Conservation (phyloP, 495 filamentous ascomycete genomes). For the Aspergillus sparsus region DNA sequence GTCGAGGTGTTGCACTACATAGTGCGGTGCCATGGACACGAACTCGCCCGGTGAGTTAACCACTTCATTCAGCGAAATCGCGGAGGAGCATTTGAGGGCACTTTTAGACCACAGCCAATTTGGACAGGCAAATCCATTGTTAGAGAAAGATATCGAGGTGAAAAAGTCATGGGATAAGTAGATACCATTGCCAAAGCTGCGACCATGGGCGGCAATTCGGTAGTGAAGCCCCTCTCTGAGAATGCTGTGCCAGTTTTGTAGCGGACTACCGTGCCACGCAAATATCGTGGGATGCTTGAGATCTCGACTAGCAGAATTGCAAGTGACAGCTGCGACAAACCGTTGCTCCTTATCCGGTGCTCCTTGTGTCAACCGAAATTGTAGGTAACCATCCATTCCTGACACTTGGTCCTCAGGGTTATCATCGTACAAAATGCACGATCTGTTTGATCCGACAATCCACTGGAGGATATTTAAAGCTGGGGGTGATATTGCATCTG, state of each 20-base stretch:
- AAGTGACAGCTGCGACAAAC: slow-evolving; percentile 67
- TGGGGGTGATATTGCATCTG: slow-evolving; percentile 61
- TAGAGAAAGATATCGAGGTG: slow-evolving; percentile 58
- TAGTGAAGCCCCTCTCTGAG: slow-evolving; percentile 81
- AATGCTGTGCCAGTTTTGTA: slow-evolving; percentile 89
- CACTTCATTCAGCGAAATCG: slow-evolving; percentile 85
- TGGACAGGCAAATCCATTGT: slow-evolving; percentile 15
- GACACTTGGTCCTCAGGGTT: slow-evolving; percentile 54
- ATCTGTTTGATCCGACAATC: slow-evolving; percentile 90
- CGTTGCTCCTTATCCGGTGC: slow-evolving; percentile 85
- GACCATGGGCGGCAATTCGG: slow-evolving; percentile 59
- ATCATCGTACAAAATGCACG: slow-evolving; percentile 71
- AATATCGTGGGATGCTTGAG: slow-evolving; percentile 67
- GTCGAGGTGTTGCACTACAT: slow-evolving; percentile 74
- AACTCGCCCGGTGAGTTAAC: slow-evolving; percentile 73
- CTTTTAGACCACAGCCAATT: slow-evolving; percentile 63
- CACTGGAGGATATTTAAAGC: slow-evolving; percentile 73
- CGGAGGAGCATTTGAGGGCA: slow-evolving; percentile 53
- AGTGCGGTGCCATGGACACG: slow-evolving; percentile 52
- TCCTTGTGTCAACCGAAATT: slow-evolving; percentile 88
- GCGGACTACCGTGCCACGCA: slow-evolving; percentile 78
- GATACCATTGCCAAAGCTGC: slow-evolving; percentile 76
- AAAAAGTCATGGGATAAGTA: slow-evolving; percentile 67
- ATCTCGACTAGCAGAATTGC: slow-evolving; percentile 40
- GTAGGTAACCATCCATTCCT: slow-evolving; percentile 68